A percentile compares a stretch with the other conserved stretches of the same genome.
Conservation (phyloP, 1,284 basidiomycete species). For the Neonothopanus nambi region DNA sequence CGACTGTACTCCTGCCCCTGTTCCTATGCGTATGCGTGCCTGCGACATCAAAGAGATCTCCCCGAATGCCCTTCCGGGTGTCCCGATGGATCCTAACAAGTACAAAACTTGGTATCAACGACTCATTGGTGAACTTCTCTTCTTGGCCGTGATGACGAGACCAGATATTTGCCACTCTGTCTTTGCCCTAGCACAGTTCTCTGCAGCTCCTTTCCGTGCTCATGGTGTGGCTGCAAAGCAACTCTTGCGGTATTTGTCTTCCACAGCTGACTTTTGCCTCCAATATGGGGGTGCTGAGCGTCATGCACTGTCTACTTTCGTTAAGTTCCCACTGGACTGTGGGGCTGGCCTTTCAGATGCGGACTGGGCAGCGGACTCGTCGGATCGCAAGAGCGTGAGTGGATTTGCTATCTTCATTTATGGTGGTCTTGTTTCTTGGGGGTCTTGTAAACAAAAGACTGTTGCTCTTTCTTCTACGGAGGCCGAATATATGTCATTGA, state of each 20-base stretch:
- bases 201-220: background rate
- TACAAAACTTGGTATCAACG: background rate
- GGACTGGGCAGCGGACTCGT: background rate
- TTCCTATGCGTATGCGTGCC: background rate
- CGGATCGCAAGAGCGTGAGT: too few species aligned
- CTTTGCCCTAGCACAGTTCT: conserved; percentile 1
- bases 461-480: background rate
- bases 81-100: background rate
- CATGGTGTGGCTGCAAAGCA: conserved; percentile 3
- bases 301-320: too few species aligned
- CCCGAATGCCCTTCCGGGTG: too few species aligned
- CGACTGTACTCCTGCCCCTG: background rate
- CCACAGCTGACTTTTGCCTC: background rate
- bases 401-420: too few species aligned
- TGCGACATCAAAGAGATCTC: background rate
- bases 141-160: background rate
- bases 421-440: background rate
- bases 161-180: conserved; percentile 4
- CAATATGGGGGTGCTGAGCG: conserved; percentile 13
- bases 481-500: conserved; percentile 1
- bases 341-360: too few species aligned
- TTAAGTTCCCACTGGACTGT: too few species aligned
- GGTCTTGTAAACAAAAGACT: background rate
- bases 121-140: background rate
- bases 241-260: conserved; percentile 1